Percentiles rank a stretch among this genome's conserved stretches.
Conservation (phyloP, 148 eudicot genomes). For the Salicornia ramosissima region DNA sequence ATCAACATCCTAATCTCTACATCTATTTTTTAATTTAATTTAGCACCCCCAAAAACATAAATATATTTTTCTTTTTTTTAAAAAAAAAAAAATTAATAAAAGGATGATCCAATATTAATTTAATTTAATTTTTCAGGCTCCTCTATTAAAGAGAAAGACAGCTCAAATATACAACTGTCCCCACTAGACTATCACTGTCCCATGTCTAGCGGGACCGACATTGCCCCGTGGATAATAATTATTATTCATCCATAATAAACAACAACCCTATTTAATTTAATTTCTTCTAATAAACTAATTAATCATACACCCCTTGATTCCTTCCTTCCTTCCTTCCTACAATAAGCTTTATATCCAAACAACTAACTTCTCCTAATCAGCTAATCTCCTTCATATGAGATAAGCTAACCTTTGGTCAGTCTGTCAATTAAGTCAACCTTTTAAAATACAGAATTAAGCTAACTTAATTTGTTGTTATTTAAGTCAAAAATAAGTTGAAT, state of each 20-base stretch:
- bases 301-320: conserved; percentile 39
- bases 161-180: conserved; percentile 31
- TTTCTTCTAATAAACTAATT: conserved; percentile 29
- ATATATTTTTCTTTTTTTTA: too few species aligned
- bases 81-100: neutral
- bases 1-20: neutral
- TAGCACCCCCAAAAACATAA: neutral
- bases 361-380: too few species aligned
- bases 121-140: conserved; percentile 2
- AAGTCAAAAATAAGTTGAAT: too few species aligned
- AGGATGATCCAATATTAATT: neutral
- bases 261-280: neutral
- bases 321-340: neutral
- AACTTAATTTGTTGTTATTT: too few species aligned
- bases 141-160: conserved; percentile 17
- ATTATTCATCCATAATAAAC: neutral
- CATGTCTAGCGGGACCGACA: conserved; percentile 26
- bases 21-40: neutral
- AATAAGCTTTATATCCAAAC: too few species aligned
- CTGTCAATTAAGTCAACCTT: too few species aligned
- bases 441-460: too few species aligned
- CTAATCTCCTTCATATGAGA: too few species aligned
- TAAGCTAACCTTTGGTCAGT: too few species aligned
- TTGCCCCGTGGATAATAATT: conserved; percentile 22
- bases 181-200: conserved; percentile 16